Evolutionary conservation across 768 basidiomycete genomes (phyloP), one percentile per base, ranked within the genome.

Genomic region (Tricholoma hemisulphureum): DNA sequence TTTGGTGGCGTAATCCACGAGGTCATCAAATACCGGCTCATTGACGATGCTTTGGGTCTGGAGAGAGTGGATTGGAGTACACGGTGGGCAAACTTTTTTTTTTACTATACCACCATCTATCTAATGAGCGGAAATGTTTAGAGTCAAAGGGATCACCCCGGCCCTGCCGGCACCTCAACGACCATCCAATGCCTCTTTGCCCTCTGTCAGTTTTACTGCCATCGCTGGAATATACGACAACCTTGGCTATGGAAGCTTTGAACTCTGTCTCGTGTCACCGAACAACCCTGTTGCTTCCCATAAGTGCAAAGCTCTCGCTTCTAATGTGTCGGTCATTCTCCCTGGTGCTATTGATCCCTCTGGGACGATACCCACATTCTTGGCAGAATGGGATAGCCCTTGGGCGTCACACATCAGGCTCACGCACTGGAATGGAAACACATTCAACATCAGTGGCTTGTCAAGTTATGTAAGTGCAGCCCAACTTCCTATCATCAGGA

Each of bases 61-160:
- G 55, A 66, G 18, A 59, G 59, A n/a, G 59, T 71, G 16, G 67
- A 70, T 53, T 71, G 70, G 70, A 58, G 58, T 34, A 52, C 58
- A 8, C 59, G 68, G 69, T 65, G 28, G 10, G 53, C 46, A 20
- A 14, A 6, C 41, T 51, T 37, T n/a, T 24, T 11, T 43, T 23
- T 41, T n/a, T 13, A 14, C 46, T 4, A 7, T 4, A 14, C 18
- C 13, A 23, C 16, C 10, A 28, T 7, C 16, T 3, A 6, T 10
- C 31, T 48, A 11, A 54, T 20, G 35, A 29, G 20, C 23, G 6
- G 41, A 11, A 16, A 29, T 6, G 13, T n/a, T 18, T 16, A 34
- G 55, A 48, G 23, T 53, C 3, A 53, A 57, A 53, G 55, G 11
- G 26, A 50, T 28, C 28, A 49, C 10, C 13, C 26, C 13, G 4